Conservation (phyloP, 2,329 filamentous ascomycete species). For the Zymoseptoria passerinii region DNA sequence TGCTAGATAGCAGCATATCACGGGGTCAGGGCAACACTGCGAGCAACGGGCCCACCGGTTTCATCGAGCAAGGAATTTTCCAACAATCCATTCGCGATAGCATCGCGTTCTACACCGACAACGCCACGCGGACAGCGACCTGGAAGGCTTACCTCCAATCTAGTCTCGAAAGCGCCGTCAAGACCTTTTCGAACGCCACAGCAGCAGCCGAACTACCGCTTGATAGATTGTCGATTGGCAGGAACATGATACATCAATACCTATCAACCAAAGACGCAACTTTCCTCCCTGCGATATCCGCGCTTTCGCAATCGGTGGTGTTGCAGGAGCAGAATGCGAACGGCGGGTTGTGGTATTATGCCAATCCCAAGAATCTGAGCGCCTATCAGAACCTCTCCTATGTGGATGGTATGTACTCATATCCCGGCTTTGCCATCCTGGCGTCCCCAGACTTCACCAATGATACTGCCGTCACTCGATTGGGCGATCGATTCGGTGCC, state of each 20-base stretch:
- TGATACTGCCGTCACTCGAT: background rate
- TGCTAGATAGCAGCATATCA: conserved; percentile 28
- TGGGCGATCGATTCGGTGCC: conserved; percentile 10
- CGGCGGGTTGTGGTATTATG: conserved; percentile 31
- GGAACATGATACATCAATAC: conserved; percentile 20
- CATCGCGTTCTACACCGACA: conserved; percentile 11
- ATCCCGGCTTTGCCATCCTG: conserved; percentile 37
- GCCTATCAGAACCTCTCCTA: conserved; percentile 46
- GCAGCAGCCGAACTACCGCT: conserved; percentile 20
- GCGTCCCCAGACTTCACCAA: conserved; percentile 13
- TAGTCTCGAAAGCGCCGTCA: conserved; percentile 18
- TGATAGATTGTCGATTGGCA: conserved; percentile 28
- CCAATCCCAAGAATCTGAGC: conserved; percentile 16
- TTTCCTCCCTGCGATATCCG: conserved; percentile 10
- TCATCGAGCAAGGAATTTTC: conserved; percentile 29
- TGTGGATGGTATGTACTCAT: conserved; percentile 46
- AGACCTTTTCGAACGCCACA: conserved; percentile 16
- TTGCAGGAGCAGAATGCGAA: conserved; percentile 25
- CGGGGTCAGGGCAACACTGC: conserved; percentile 26
- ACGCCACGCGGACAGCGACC: conserved; percentile 3
- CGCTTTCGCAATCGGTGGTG: conserved; percentile 22
- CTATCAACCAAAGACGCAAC: conserved; percentile 10
- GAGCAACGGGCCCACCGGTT: conserved; percentile 13
- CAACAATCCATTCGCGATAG: conserved; percentile 27
- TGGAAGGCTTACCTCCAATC: conserved; percentile 11